Evolutionary conservation across 1,284 basidiomycete genomes (phyloP).

Genomic region (Apiotrichum brassicae): DNA sequence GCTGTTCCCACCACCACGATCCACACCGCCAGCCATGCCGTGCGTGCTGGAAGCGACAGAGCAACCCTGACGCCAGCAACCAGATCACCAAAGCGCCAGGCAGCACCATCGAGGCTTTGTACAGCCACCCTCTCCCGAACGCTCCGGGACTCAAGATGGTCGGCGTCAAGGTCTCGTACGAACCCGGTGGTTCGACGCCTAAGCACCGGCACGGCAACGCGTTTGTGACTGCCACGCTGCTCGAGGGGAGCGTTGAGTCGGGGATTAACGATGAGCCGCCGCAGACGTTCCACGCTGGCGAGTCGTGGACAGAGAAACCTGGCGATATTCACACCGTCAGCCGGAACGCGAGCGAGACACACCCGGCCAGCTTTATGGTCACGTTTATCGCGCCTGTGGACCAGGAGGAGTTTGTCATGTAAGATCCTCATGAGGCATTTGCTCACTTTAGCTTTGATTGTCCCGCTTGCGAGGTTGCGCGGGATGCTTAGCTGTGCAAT

Average conservation of each 20-base stretch:
- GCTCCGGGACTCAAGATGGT: conserved; percentile 4
- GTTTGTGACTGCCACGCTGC: conserved; percentile 2
- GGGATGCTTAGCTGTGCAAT: no score
- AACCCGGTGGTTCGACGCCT: conserved; percentile 3
- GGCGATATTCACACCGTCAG: conserved; percentile 4
- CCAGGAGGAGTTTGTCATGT: conserved; percentile 12
- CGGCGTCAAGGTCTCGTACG: conserved; percentile 6
- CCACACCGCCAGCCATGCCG: no score
- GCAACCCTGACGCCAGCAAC: no score
- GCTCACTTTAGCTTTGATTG: conserved; percentile 1
- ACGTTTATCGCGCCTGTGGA: conserved; percentile 2
- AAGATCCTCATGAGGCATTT: neutral
- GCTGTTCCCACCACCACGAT: no score
- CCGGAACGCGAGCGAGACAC: conserved; percentile 8
- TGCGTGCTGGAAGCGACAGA: no score
- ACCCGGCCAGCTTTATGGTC: conserved; percentile 2
- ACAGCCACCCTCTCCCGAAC: conserved; percentile 7
- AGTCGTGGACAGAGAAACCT: conserved; percentile 7
- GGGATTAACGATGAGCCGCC: conserved; percentile 4
- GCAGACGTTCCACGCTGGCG: conserved; percentile 1
- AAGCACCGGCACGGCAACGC: conserved; percentile 9
- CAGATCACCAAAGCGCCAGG: neutral
- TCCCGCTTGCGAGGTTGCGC: conserved; percentile 1
- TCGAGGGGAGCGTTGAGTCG: conserved; percentile 1
- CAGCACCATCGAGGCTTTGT: conserved; percentile 1